phyloP scores from a whole-genome alignment of 176 grass and related monocot genomes.

The Guadua angustifolia region DNA sequence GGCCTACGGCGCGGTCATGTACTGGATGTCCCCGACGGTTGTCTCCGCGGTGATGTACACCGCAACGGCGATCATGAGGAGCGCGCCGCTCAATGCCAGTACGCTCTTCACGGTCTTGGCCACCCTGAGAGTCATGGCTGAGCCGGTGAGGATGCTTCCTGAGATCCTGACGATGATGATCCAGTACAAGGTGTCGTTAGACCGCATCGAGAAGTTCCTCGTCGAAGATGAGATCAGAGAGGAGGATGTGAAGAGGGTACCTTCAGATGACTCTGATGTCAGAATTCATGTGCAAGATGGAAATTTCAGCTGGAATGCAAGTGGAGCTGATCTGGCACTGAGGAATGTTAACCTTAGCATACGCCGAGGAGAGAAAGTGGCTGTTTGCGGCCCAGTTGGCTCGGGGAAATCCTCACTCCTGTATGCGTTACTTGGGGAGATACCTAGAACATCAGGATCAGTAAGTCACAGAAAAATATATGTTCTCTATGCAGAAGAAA shows the following conservation, averaged over 20 bases:
- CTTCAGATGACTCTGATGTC: slow-evolving; percentile 39
- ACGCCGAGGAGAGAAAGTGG: slow-evolving; percentile 67
- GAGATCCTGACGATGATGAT: slow-evolving; percentile 83
- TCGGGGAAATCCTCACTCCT: slow-evolving; percentile 88
- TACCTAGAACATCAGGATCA: slow-evolving; percentile 73
- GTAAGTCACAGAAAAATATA: slow-evolving; percentile 49
- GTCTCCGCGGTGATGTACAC: slow-evolving; percentile 81
- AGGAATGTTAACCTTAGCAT: slow-evolving; percentile 62
- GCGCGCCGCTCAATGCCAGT: slow-evolving; percentile 73
- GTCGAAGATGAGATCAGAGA: slow-evolving; percentile 84
- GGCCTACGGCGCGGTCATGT: slow-evolving; percentile 71
- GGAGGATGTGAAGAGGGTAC: slow-evolving; percentile 54
- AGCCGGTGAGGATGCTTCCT: slow-evolving; percentile 85
- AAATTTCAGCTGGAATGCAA: slow-evolving; percentile 68
- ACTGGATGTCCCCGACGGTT: slow-evolving; percentile 73
- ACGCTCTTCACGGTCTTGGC: slow-evolving; percentile 82
- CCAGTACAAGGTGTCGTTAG: slow-evolving; percentile 85
- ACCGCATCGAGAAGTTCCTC: slow-evolving; percentile 75
- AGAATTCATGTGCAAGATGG: slow-evolving; percentile 57
- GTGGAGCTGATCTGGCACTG: slow-evolving; percentile 49
- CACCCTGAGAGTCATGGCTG: slow-evolving; percentile 77
- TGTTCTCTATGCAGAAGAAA: slow-evolving; percentile 18
- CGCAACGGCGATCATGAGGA: slow-evolving; percentile 58
- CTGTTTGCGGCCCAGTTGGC: slow-evolving; percentile 82
- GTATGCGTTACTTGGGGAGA: slow-evolving; percentile 82